Conservation (phyloP, 345 rosid genomes). For the Gynandropsis gynandra region DNA sequence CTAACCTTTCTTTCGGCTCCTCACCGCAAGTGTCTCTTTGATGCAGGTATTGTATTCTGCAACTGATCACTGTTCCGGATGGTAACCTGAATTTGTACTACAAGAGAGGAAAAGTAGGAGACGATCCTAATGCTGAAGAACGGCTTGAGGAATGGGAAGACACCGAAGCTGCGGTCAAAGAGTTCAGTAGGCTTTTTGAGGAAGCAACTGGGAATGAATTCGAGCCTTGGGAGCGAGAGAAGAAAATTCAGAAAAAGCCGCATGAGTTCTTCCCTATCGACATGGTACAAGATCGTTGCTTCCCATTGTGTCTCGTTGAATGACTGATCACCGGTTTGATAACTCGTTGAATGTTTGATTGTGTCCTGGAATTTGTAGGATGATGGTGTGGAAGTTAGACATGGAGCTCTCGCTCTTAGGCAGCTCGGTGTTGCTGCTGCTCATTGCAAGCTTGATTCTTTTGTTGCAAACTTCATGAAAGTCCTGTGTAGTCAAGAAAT, state of each 20-base stretch:
- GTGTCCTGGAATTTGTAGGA: conserved; percentile 30
- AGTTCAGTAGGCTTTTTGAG: conserved; percentile 57
- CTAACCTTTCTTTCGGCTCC: rapidly evolving
- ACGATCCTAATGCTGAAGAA: conserved; percentile 54
- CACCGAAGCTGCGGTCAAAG: conserved; percentile 46
- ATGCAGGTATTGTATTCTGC: conserved; percentile 62
- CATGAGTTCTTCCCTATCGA: conserved; percentile 55
- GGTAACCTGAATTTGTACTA: conserved; percentile 50
- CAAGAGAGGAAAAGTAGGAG: conserved; percentile 71
- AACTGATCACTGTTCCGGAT: conserved; percentile 49
- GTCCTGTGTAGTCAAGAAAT: conserved; percentile 64
- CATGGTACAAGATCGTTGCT: conserved; percentile 41
- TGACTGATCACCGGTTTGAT: background rate
- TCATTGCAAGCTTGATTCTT: conserved; percentile 62
- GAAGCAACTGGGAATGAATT: conserved; percentile 75
- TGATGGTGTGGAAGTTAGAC: conserved; percentile 64
- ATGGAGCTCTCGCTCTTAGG: conserved; percentile 61
- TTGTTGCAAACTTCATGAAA: conserved; percentile 56
- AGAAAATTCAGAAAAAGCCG: conserved; percentile 61
- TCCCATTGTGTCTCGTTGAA: background rate
- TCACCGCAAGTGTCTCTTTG: background rate
- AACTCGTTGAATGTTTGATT: background rate
- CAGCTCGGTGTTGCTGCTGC: conserved; percentile 59
- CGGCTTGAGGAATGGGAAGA: conserved; percentile 67
- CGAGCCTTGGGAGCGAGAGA: conserved; percentile 77